Percentiles rank a stretch among this genome's conserved stretches.
phyloP scores from a whole-genome alignment of 1,284 basidiomycete genomes.

The Apiotrichum mycotoxinovorans region DNA sequence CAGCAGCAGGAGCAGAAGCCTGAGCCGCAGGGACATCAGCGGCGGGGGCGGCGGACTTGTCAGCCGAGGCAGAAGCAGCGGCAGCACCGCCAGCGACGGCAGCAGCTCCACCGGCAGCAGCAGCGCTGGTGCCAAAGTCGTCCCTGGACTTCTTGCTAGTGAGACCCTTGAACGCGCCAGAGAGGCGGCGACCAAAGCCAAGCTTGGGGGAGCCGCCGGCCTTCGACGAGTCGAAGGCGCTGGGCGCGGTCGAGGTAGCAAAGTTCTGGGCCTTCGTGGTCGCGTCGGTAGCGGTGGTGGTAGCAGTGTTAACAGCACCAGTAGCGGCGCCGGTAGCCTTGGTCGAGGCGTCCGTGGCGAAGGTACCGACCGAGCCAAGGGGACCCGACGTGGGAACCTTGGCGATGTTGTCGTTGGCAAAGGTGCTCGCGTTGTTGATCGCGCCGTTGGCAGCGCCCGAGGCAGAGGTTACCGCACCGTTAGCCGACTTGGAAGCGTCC shows the following conservation, averaged over 20 bases:
- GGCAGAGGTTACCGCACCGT: neutral
- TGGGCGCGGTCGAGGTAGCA: neutral
- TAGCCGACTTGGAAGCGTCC: constrained; percentile 1
- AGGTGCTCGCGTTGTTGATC: constrained; percentile 1
- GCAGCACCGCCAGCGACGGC: neutral
- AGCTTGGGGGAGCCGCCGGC: neutral
- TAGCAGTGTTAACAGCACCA: constrained; percentile 10
- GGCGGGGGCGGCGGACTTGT: neutral
- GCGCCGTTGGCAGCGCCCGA: neutral
- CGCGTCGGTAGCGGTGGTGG: constrained; percentile 8
- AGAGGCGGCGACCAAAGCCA: constrained; percentile 5
- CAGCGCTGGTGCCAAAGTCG: neutral
- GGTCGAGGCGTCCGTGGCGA: constrained; percentile 2
- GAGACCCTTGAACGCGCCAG: constrained; percentile 5
- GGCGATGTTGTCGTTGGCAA: constrained; percentile 5
- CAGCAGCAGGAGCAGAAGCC: neutral
- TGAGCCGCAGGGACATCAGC: neutral
- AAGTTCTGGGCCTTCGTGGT: constrained; percentile 8
- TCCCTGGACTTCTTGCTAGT: neutral
- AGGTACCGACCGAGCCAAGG: neutral
- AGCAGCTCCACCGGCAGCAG: neutral
- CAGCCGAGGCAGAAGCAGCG: neutral
- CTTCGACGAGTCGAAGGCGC: neutral
- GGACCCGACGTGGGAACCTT: constrained; percentile 1
- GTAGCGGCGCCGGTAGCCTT: constrained; percentile 12